Conservation (phyloP, 805 yeast genomes). For the Nematodospora valgi region DNA sequence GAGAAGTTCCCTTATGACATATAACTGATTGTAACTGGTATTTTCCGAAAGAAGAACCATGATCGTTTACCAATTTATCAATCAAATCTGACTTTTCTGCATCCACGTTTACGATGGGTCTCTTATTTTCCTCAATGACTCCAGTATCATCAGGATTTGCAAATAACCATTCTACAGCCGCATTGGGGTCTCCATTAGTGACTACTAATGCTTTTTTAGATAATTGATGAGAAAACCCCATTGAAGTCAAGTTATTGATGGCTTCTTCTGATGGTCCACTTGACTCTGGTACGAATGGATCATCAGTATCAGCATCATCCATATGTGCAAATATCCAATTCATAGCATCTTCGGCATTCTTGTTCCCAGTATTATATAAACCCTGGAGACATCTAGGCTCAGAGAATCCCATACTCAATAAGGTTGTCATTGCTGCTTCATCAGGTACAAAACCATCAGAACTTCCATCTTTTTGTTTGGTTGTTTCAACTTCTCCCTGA, state of each 20-base stretch:
- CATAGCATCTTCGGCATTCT: conserved; percentile 67
- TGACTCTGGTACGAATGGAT: conserved; percentile 35
- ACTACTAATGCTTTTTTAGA: conserved; percentile 70
- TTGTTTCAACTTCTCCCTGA: conserved; percentile 21
- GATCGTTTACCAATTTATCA: conserved; percentile 10
- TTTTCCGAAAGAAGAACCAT: conserved; percentile 13
- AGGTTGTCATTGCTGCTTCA: conserved; percentile 47
- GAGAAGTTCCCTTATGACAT: conserved; percentile 86
- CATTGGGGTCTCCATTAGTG: conserved; percentile 60
- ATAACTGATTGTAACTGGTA: conserved; percentile 62
- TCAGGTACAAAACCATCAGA: conserved; percentile 48
- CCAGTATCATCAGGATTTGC: conserved; percentile 78
- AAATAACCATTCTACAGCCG: conserved; percentile 91
- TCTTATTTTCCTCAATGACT: conserved; percentile 26
- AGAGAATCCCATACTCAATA: conserved; percentile 87
- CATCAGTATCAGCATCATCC: conserved; percentile 80
- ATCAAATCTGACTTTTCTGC: conserved; percentile 16
- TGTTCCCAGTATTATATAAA: conserved; percentile 68
- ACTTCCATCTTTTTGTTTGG: conserved; percentile 9
- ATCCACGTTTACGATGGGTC: conserved; percentile 26
- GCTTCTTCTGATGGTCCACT: conserved; percentile 28
- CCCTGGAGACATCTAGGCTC: conserved; percentile 64
- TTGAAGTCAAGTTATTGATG: conserved; percentile 49
- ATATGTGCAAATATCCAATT: conserved; percentile 87
- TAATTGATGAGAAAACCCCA: conserved; percentile 74